Conservation (phyloP, 2,329 filamentous ascomycete species). For the Helotiales sp. region DNA sequence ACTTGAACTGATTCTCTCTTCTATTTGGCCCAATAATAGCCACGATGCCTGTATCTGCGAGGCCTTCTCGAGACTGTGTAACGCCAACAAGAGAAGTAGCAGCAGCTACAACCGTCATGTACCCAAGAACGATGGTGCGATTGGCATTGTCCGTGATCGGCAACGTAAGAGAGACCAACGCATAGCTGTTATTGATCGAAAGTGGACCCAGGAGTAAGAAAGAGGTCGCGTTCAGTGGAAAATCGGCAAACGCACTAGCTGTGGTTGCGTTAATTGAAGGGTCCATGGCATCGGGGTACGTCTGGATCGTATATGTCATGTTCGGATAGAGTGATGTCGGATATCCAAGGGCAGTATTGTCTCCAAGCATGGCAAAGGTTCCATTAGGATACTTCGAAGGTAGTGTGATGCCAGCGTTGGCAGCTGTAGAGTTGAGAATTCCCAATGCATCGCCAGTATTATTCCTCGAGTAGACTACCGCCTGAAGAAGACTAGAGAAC, state of each 20-base stretch:
- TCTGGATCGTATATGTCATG: slow-evolving; percentile 57
- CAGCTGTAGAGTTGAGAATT: slow-evolving; percentile 64
- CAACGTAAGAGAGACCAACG: slow-evolving; percentile 77
- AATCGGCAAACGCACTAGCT: slow-evolving; percentile 31
- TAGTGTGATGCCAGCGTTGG: slow-evolving; percentile 54
- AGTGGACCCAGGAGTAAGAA: slow-evolving; percentile 70
- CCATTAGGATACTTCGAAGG: slow-evolving; percentile 62
- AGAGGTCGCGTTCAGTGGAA: slow-evolving; percentile 43
- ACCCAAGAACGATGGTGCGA: slow-evolving; percentile 68
- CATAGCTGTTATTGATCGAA: slow-evolving; percentile 60
- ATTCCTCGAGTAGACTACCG: slow-evolving; percentile 71
- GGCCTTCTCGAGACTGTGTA: slow-evolving; percentile 63
- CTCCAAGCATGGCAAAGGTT: slow-evolving; percentile 52
- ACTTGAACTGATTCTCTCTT: slow-evolving; percentile 63
- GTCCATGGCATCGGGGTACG: slow-evolving; percentile 29
- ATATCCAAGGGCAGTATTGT: slow-evolving; percentile 65
- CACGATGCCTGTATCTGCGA: slow-evolving; percentile 69
- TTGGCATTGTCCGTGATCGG: slow-evolving; percentile 71
- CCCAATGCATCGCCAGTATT: slow-evolving; percentile 54
- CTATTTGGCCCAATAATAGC: slow-evolving; percentile 69
- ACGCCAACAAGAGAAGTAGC: slow-evolving; percentile 64
- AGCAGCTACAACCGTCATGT: slow-evolving; percentile 78
- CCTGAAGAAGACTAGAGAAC: slow-evolving; percentile 61
- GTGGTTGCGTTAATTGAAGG: slow-evolving; percentile 22
- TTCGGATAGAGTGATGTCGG: slow-evolving; percentile 76